Base-by-base conservation (phyloP, 2,329 filamentous ascomycete species). In the Thielaviopsis populi region DNA sequence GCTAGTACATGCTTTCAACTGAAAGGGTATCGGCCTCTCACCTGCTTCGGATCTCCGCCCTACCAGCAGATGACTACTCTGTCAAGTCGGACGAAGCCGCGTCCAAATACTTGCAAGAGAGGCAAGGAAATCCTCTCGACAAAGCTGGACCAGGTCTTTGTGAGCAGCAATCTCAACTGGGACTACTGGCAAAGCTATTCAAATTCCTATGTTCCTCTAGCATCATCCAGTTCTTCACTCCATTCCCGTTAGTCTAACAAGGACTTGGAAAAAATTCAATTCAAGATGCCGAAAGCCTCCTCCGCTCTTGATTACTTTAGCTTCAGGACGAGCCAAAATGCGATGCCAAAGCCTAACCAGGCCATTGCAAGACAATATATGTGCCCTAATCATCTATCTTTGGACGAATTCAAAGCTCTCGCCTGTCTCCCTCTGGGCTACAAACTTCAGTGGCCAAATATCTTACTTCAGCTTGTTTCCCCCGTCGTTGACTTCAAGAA, bases 331-430 rank as follows among this genome's bases (percentile, higher is more conserved):
- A 33, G 30, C 30, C 30, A 33, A 33, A 37, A 37, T 2, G 1
- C 66, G 69, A 1, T 43, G 67, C 71, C 59, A 75, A 71, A 0
- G 11, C 27, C 22, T 24, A 87, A 88, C 64, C 67, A 74, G 0
- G 77, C 81, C 0, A 75, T 87, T 13, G 76, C 83, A 0, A 70
- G 69, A 0, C 80, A 83, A 64, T 71, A 68, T 0, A 61, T 70
- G 0, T 84, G 81, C 59, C 81, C 83, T 0, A 11, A 64, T 0
- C 68, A 76, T 24, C 72, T 87, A 63, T 74, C 77, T 0, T 65
- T 82, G 0, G 76, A 78, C 0, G 82, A 87, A 62, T 85, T 77
- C 69, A 79, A 80, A 61, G 73, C 76, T 0, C 76, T 85, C n/a
- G 73, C 75, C 0, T 69, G 75, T 0, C 67, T 86, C 2, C 75